Evolutionary conservation across 305 asterid genomes (phyloP).

Genomic region (Fraxinus sp.): DNA sequence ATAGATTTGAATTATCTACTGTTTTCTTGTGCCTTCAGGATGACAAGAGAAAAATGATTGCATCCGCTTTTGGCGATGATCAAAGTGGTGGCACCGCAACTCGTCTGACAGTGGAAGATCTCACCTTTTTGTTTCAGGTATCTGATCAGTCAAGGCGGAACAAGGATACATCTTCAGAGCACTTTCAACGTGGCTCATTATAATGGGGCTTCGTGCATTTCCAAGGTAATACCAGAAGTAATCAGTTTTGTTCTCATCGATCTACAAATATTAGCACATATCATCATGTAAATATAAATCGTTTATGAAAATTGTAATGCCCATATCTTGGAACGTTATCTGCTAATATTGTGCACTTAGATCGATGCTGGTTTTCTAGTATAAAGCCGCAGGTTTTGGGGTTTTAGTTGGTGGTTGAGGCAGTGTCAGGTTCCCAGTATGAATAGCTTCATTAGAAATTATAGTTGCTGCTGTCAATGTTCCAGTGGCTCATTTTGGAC

Average conservation of each 20-base stretch:
- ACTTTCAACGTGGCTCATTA: neutral
- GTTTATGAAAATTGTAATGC: constrained; percentile 12
- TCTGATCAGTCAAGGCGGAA: constrained; percentile 15
- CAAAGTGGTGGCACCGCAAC: constrained; percentile 57
- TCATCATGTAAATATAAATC: constrained; percentile 24
- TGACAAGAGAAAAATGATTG: constrained; percentile 95
- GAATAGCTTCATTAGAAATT: neutral
- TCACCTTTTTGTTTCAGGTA: constrained; percentile 65
- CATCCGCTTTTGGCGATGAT: constrained; percentile 98
- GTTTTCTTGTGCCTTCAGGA: constrained; percentile 48
- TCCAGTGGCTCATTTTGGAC: constrained; percentile 1
- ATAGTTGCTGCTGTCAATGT: neutral
- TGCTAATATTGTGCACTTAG: constrained; percentile 4
- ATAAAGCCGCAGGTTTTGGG: neutral
- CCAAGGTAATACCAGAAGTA: constrained; percentile 5
- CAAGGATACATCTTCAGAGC: neutral
- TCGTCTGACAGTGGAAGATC: constrained; percentile 81
- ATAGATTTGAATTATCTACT: neutral
- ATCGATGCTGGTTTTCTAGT: neutral
- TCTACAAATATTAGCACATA: constrained; percentile 16
- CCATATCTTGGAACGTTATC: constrained; percentile 15
- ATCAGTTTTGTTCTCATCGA: constrained; percentile 27
- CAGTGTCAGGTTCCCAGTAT: neutral
- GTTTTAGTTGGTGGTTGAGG: neutral
- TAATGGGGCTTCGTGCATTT: neutral